A percentile compares a stretch with the other conserved stretches of the same genome.
Evolutionary conservation across 2,329 filamentous ascomycete genomes (phyloP).

Genomic region (Penicillium sp.): DNA sequence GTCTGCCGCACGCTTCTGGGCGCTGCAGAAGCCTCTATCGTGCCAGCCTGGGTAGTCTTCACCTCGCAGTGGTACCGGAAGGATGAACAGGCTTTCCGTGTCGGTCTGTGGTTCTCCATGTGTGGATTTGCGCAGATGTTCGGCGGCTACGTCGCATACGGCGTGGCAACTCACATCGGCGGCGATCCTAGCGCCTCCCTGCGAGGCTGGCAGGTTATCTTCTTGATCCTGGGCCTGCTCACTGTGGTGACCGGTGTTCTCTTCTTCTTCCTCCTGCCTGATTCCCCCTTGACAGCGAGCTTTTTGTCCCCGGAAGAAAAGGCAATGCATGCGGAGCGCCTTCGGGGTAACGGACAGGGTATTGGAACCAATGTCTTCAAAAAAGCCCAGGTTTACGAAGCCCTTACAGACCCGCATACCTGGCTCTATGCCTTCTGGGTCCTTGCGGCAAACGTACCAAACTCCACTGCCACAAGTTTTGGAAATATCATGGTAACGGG

Average conservation of each 20-base stretch:
- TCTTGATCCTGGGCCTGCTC: constrained; percentile 37
- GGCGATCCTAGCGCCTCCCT: constrained; percentile 29
- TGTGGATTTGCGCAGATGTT: constrained; percentile 39
- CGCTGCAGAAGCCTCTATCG: constrained; percentile 47
- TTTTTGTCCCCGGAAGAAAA: constrained; percentile 36
- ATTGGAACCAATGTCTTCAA: constrained; percentile 37
- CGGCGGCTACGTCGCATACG: constrained; percentile 39
- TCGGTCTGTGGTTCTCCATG: constrained; percentile 30
- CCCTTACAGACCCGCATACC: constrained; percentile 34
- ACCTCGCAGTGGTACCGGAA: constrained; percentile 33
- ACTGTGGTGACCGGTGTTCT: constrained; percentile 36
- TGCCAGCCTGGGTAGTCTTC: constrained; percentile 31
- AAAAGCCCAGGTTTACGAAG: constrained; percentile 34
- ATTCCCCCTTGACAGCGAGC: constrained; percentile 32
- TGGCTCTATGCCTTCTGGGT: constrained; percentile 38
- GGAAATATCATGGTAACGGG: constrained; percentile 40
- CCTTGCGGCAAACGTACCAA: constrained; percentile 39
- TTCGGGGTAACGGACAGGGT: constrained; percentile 37
- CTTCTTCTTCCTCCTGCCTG: constrained; percentile 39
- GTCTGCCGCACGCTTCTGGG: constrained; percentile 52
- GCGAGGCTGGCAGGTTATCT: constrained; percentile 39
- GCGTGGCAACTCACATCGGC: constrained; percentile 28
- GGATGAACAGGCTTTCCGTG: constrained; percentile 33
- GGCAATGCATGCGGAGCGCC: constrained; percentile 31
- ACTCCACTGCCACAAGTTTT: constrained; percentile 39